Conservation (phyloP, 805 yeast genomes). For the Suhomyces emberorum region DNA sequence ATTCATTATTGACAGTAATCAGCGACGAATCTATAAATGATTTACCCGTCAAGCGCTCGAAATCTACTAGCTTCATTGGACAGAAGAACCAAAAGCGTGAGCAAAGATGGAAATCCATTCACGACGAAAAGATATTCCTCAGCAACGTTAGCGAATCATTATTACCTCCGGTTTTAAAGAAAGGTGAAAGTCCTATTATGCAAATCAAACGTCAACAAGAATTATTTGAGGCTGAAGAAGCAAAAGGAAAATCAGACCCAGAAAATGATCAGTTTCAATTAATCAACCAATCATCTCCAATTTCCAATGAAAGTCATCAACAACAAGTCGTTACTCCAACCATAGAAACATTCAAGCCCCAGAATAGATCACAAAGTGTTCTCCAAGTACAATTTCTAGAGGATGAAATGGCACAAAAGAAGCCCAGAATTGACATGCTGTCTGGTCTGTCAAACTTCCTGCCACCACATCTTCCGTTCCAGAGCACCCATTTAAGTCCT, state of each 20-base stretch:
- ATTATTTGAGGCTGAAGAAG: neutral
- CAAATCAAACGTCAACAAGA: slow-evolving; percentile 19
- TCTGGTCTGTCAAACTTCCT: too few relatives aligned
- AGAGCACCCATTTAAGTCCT: slow-evolving; percentile 8
- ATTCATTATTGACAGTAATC: neutral
- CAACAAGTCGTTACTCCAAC: too few relatives aligned
- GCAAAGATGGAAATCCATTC: slow-evolving; percentile 22
- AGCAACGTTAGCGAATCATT: slow-evolving; percentile 28
- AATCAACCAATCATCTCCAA: neutral
- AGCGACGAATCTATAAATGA: neutral
- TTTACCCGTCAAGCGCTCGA: slow-evolving; percentile 20
- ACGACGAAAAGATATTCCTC: slow-evolving; percentile 28
- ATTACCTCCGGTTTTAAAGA: slow-evolving; percentile 32
- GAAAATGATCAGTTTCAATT: neutral
- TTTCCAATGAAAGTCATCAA: too few relatives aligned
- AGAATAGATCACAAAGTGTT: too few relatives aligned
- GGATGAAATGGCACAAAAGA: too few relatives aligned
- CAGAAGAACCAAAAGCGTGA: slow-evolving; percentile 13
- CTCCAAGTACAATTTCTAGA: too few relatives aligned
- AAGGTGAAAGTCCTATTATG: slow-evolving; percentile 31
- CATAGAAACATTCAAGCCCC: too few relatives aligned
- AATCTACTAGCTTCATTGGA: slow-evolving; percentile 20
- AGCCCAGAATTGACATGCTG: too few relatives aligned
- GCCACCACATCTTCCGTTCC: too few relatives aligned
- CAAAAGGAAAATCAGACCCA: neutral